These are phyloP conservation scores for Brassica carinata DNA, from an alignment of 345 rosid genomes.

Conservation along the genomic window DNA sequence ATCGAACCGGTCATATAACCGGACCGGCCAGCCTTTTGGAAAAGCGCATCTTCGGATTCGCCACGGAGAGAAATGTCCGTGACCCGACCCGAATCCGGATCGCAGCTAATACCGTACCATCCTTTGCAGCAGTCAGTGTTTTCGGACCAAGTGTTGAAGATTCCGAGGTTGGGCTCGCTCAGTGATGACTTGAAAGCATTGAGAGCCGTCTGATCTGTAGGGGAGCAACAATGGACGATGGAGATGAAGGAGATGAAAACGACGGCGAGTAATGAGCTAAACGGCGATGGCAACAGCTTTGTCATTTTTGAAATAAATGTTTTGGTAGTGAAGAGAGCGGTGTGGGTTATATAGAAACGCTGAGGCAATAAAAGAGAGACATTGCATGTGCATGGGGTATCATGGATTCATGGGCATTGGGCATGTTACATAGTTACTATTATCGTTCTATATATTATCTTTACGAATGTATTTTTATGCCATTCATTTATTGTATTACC, in stretches of 20 bases:
- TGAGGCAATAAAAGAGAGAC: constrained; percentile 23
- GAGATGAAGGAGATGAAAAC: constrained; percentile 38
- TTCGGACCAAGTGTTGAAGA: constrained; percentile 70
- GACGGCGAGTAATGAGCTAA: constrained; percentile 34
- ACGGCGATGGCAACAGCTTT: constrained; percentile 37
- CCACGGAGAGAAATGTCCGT: constrained; percentile 83
- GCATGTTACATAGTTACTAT: constrained; percentile 24
- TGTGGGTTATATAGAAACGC: constrained; percentile 35
- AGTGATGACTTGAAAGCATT: constrained; percentile 63
- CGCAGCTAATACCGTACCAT: constrained; percentile 89
- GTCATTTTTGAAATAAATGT: constrained; percentile 9
- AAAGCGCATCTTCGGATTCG: constrained; percentile 88
- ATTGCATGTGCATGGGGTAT: constrained; percentile 51
- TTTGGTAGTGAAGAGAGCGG: constrained; percentile 29
- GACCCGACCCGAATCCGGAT: constrained; percentile 68
- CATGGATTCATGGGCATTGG: constrained; percentile 36
- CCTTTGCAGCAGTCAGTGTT: constrained; percentile 63
- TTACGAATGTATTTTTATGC: constrained; percentile 20
- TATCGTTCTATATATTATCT: constrained; percentile 7
- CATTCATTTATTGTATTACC: neutral
- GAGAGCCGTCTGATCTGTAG: constrained; percentile 62
- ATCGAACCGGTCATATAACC: constrained; percentile 89
- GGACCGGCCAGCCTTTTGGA: constrained; percentile 67
- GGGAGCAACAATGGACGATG: constrained; percentile 53
- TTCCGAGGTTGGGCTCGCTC: constrained; percentile 70